Percentiles rank a stretch among this genome's conserved stretches.
Conservation (phyloP, 495 filamentous ascomycete species). For the Aspergillus funiculosus region DNA sequence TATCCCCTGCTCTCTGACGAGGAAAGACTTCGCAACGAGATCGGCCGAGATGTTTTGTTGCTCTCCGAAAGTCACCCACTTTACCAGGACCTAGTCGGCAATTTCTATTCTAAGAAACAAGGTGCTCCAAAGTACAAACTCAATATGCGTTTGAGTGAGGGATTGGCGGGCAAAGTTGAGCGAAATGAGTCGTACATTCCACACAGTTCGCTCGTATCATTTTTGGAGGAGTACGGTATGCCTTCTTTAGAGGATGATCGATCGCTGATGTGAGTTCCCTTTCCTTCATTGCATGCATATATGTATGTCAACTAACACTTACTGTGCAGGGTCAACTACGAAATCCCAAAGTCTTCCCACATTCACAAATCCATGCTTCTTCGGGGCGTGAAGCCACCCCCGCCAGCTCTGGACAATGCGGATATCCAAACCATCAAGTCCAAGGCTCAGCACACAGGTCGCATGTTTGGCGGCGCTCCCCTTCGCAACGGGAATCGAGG, state of each 20-base stretch:
- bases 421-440: constrained; percentile 67
- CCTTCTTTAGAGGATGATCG: constrained; percentile 76
- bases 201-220: constrained; percentile 57
- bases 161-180: constrained; percentile 71
- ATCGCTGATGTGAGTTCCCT: constrained; percentile 62
- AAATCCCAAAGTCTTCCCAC: constrained; percentile 63
- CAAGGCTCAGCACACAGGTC: constrained; percentile 54
- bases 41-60: constrained; percentile 74
- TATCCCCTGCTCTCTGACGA: constrained; percentile 74
- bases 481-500: constrained; percentile 49
- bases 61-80: constrained; percentile 76
- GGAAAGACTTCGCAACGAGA: constrained; percentile 70
- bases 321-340: constrained; percentile 65
- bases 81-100: constrained; percentile 71
- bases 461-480: constrained; percentile 58
- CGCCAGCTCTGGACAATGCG: constrained; percentile 60
- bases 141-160: constrained; percentile 66
- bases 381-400: constrained; percentile 67
- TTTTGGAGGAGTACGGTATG: constrained; percentile 60
- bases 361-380: constrained; percentile 93
- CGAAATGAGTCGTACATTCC: constrained; percentile 79
- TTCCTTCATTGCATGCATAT: too few relatives aligned
- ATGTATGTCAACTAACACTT: constrained; percentile 30
- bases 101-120: constrained; percentile 88
- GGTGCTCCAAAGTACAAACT: constrained; percentile 59